Evolutionary conservation across 768 basidiomycete species (phyloP).

Genomic region (Xerocomus potaroensis): DNA sequence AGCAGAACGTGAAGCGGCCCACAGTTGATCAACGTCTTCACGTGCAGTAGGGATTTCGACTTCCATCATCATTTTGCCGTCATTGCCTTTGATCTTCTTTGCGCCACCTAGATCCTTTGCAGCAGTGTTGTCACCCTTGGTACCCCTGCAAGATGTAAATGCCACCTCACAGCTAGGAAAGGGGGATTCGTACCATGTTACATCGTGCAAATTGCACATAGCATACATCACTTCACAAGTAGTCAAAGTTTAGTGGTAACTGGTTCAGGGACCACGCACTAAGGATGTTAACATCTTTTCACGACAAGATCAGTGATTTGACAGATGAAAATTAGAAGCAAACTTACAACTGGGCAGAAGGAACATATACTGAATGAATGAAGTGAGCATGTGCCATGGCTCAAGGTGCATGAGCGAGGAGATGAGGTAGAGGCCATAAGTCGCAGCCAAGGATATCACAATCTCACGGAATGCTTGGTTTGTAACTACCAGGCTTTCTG

Average conservation of each 20-base stretch:
- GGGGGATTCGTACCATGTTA: conserved; percentile 52
- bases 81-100: conserved; percentile 81
- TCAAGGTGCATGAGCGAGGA: conserved; percentile 86
- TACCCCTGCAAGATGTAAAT: conserved; percentile 54
- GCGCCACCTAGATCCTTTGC: conserved; percentile 87
- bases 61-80: conserved; percentile 84
- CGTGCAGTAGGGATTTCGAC: conserved; percentile 76
- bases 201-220: conserved; percentile 89
- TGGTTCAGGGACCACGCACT: conserved; percentile 37
- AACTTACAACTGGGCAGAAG: conserved; percentile 69
- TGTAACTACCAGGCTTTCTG: conserved; percentile 50
- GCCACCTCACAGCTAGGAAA: background rate
- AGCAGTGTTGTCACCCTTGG: conserved; percentile 87
- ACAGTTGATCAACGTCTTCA: conserved; percentile 86
- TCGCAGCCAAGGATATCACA: conserved; percentile 70
- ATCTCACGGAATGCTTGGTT: conserved; percentile 80
- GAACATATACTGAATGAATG: conserved; percentile 89
- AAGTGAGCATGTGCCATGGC: conserved; percentile 97
- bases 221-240: conserved; percentile 73
- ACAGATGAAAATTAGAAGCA: background rate
- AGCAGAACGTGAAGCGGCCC: conserved; percentile 70
- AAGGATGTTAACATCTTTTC: conserved; percentile 70
- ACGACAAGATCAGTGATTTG: conserved; percentile 7
- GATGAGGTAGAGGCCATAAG: conserved; percentile 82
- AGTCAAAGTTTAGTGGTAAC: background rate